Evolutionary conservation across 2,329 filamentous ascomycete genomes (phyloP), one percentile per base, ranked within the genome.

Genomic region (Exophiala xenobiotica): DNA sequence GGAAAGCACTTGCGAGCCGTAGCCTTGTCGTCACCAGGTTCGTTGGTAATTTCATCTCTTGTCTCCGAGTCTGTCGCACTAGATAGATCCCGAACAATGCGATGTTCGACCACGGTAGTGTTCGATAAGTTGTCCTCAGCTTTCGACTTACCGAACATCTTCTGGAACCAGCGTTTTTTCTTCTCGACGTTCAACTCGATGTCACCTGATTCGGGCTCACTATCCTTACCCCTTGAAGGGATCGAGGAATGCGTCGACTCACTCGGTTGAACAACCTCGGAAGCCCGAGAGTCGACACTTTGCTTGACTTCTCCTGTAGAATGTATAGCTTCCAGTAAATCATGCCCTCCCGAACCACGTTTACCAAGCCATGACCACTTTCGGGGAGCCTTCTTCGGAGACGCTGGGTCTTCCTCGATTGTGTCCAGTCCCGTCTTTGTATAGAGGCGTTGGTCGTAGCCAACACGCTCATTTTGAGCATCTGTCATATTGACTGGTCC

Each of bases 351-450:
- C 9, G 55, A 54, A 12, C 62, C 64, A 29, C 67, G 64, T 46
- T 71, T 73, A 40, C 54, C 51, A 18, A 75, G 72, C 73, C 73
- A 75, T 11, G 71, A 68, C 72, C 74, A 75, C 56, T 74, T 76
- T 51, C 70, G 51, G 11, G 38, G 46, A 27, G 38, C 42, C 52
- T 58, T 60, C 51, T 63, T 68, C 9, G 69, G 64, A 14, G 67
- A 68, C 29, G 61, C 61, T 12, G 70, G 67, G 38, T 67, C 59
- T 57, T 77, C 73, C 22, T 70, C 65, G 49, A 74, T 75, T 0
- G 72, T 69, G 37, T 72, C 70, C 37, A 75, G 62, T n/a, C 64
- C 67, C n/a, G 23, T 41, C 22, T 42, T 47, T 18, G 60, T 58
- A 19, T 63, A 63, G 19, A 58, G 62, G 22, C 62, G 65, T 38